Conservation (phyloP, 176 grass and related monocot genomes). For the Miscanthus lutarioriparius region DNA sequence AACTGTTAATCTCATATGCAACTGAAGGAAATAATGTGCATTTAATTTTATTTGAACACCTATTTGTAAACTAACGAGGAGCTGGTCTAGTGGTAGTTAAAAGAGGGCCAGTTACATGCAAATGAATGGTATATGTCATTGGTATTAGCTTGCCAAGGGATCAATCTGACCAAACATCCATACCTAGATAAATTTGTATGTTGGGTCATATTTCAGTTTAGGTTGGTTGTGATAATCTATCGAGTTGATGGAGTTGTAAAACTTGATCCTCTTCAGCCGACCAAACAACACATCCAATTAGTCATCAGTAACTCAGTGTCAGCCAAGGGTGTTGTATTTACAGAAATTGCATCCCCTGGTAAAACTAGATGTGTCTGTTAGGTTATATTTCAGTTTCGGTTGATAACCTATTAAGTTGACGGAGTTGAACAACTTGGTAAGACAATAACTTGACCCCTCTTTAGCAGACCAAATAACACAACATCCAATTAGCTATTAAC, state of each 20-base stretch:
- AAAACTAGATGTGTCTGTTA: background rate
- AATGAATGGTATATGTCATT: no score
- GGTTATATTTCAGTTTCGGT: background rate
- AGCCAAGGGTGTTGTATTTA: background rate
- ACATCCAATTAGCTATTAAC: background rate
- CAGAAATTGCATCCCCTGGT: background rate
- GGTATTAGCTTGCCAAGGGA: constrained; percentile 50
- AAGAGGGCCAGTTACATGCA: constrained; percentile 30
- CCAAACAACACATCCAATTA: background rate
- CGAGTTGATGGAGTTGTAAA: constrained; percentile 31
- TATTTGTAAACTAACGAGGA: constrained; percentile 24
- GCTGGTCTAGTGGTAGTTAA: constrained; percentile 40
- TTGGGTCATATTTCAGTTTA: background rate
- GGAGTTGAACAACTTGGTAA: background rate
- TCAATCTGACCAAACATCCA: constrained; percentile 34
- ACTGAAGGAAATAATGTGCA: constrained; percentile 19
- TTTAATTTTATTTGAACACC: constrained; percentile 23
- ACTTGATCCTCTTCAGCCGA: constrained; percentile 9
- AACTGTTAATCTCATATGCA: constrained; percentile 21
- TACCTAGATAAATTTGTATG: constrained; percentile 29
- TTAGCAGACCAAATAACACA: no score
- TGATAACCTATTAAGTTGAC: background rate
- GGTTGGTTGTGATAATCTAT: constrained; percentile 1
- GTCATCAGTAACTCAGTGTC: background rate
- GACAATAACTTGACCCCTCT: no score